Evolutionary conservation across 371 early-diverging fungal species (phyloP), one percentile per base, ranked within the genome.

Genomic region (Mucor mucedo): DNA sequence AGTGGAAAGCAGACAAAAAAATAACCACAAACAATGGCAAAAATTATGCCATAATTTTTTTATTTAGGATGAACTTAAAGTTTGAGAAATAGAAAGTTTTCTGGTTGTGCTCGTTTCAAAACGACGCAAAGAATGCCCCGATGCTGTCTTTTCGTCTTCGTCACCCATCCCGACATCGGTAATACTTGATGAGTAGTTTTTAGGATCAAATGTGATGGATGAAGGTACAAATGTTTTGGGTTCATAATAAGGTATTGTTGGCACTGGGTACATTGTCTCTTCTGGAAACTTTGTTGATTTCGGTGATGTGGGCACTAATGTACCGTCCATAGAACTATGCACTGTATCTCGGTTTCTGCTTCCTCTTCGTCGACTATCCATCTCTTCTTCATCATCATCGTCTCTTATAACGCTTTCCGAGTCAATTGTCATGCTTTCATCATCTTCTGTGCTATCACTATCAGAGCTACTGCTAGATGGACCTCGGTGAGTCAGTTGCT

Each of bases 401-500:
- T 7, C 10, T 13, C 50, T 50, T 7, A 30, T 4, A n/a, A n/a
- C 6, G 11, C 5, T 38, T 27, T 16, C 48, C 4, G 45, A 48
- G 4, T 16, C 54, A 33, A 35, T 27, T 11, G 32, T 32, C 4
- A 28, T 16, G 29, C 3, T 64, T 42, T 70, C 63, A 7, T 69
- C 71, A 21, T 69, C 73, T 5, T 60, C 41, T 10, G 64, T 55
- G 9, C 60, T 67, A 27, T 62, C 60, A 10, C 69, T 64, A 8
- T 65, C 59, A 14, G 63, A 27, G 10, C 32, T 29, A 4, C 11
- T 13, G 10, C 27, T 5, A 33, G 30, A 59, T 3, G 63, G 47
- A 8, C 68, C 64, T 21, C 73, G 71, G 47, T 65, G 62, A 28
- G 67, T 64, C 5, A 81, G 58, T 58, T 81, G 82, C 40, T 78